These are phyloP conservation scores for Antrodiella citrinella DNA, from an alignment of 768 basidiomycete species.

Conservation along the genomic window DNA sequence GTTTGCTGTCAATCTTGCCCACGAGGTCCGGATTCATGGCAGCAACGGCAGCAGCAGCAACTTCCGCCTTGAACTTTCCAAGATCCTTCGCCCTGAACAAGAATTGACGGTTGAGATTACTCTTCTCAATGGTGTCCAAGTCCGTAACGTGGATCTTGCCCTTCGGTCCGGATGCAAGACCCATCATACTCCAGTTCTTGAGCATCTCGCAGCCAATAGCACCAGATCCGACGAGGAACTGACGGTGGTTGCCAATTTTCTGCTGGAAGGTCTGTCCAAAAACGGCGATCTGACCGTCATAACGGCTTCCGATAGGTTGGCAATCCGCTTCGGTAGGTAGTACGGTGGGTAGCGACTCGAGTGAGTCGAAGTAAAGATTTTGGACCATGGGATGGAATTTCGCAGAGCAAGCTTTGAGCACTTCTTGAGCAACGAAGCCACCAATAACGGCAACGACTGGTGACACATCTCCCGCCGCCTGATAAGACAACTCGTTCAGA, in stretches of 20 bases:
- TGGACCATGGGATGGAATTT: constrained; percentile 98
- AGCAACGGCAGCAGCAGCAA: constrained; percentile 81
- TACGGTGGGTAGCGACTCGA: constrained; percentile 80
- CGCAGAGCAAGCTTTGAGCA: constrained; percentile 91
- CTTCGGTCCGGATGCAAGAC: constrained; percentile 70
- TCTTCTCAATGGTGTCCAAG: constrained; percentile 98
- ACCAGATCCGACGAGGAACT: constrained; percentile 98
- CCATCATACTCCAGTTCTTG: constrained; percentile 99
- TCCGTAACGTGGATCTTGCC: constrained; percentile 92
- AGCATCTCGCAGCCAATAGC: constrained; percentile 99
- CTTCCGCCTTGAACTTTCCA: constrained; percentile 95
- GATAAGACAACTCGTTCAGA: constrained; percentile 79
- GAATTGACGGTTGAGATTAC: constrained; percentile 97
- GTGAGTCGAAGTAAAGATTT: constrained; percentile 92
- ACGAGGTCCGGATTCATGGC: constrained; percentile 93
- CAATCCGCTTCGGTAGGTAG: constrained; percentile 79
- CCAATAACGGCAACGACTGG: constrained; percentile 92
- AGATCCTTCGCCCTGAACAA: constrained; percentile 94
- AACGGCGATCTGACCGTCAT: constrained; percentile 93
- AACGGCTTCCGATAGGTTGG: constrained; percentile 73
- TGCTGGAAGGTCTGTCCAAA: constrained; percentile 91
- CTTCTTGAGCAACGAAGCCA: constrained; percentile 97
- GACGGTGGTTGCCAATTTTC: constrained; percentile 80
- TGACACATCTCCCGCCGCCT: constrained; percentile 84
- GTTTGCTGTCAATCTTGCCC: constrained; percentile 80